Percentiles rank a stretch among this genome's conserved stretches.
These are phyloP conservation scores for Aquilaria sinensis DNA, from an alignment of 345 rosid genomes.

Conservation along the genomic window DNA sequence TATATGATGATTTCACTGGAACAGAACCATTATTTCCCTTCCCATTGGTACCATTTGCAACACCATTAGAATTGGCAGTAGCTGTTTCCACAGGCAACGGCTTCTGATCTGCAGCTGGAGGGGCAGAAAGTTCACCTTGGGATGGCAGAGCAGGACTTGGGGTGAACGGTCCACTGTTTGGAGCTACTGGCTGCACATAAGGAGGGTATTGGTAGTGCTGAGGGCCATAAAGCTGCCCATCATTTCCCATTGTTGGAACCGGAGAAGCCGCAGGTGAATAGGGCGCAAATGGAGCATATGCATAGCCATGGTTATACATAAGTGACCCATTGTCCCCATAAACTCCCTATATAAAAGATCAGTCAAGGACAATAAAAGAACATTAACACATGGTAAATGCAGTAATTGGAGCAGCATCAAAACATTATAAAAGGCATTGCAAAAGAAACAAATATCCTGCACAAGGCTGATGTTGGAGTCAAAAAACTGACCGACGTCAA, in stretches of 20 bases:
- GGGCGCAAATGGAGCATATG: slow-evolving; percentile 61
- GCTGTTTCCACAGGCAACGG: slow-evolving; percentile 45
- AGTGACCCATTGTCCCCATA: slow-evolving; percentile 80
- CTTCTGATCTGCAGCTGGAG: slow-evolving; percentile 55
- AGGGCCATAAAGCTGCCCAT: slow-evolving; percentile 73
- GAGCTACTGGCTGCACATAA: slow-evolving; percentile 56
- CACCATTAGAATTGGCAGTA: slow-evolving; percentile 39
- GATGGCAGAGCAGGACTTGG: slow-evolving; percentile 39
- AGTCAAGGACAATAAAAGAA: not conserved
- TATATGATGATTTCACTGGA: slow-evolving; percentile 46
- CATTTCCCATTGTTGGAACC: slow-evolving; percentile 73
- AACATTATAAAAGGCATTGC: not conserved
- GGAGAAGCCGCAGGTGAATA: slow-evolving; percentile 86
- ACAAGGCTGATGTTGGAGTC: not conserved
- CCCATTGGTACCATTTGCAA: slow-evolving; percentile 29
- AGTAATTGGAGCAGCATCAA: not conserved
- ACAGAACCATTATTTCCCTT: slow-evolving; percentile 58
- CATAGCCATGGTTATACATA: slow-evolving; percentile 65
- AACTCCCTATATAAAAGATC: slow-evolving; percentile 37
- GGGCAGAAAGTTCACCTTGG: slow-evolving; percentile 48
- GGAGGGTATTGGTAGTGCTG: slow-evolving; percentile 93
- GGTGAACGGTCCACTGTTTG: slow-evolving; percentile 45
- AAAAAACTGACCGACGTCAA: slow-evolving; percentile 46
- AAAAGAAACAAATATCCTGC: not conserved
- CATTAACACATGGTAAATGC: no score